phyloP scores from a whole-genome alignment of 23 red algal genomes.

The Agarophyton chilense region DNA sequence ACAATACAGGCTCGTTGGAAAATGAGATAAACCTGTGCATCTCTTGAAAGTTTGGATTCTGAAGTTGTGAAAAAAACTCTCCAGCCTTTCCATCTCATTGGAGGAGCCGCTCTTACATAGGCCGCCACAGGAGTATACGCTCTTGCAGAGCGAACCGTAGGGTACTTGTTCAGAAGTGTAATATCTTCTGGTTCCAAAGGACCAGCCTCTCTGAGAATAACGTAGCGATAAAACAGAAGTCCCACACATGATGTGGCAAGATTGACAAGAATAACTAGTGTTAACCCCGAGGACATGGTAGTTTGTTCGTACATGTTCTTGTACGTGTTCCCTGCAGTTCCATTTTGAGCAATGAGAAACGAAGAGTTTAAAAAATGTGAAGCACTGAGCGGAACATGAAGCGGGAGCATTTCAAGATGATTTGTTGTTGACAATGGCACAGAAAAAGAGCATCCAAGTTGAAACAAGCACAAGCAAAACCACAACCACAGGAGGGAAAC shows the following conservation, averaged over 20 bases:
- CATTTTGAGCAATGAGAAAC: neutral
- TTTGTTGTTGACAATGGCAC: neutral
- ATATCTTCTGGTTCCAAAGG: conserved; percentile 62
- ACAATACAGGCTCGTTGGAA: conserved; percentile 88
- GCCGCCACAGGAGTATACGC: conserved; percentile 66
- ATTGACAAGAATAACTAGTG: conserved; percentile 72
- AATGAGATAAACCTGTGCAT: conserved; percentile 88
- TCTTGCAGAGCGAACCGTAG: conserved; percentile 43
- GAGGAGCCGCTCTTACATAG: conserved; percentile 53
- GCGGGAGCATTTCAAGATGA: neutral
- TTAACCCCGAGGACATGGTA: conserved; percentile 75
- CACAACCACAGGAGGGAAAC: neutral
- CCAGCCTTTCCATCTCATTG: conserved; percentile 74
- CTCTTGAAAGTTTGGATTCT: conserved; percentile 53
- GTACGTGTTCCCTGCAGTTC: conserved; percentile 66
- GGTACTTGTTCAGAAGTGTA: conserved; percentile 64
- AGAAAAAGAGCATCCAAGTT: neutral
- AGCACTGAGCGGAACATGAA: neutral
- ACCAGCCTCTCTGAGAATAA: conserved; percentile 52
- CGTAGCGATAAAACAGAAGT: conserved; percentile 72
- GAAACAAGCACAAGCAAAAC: neutral
- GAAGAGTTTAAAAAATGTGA: neutral
- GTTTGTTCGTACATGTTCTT: conserved; percentile 77
- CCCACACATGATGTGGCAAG: conserved; percentile 47
- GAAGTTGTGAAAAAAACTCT: conserved; percentile 54